phyloP scores from a whole-genome alignment of 352 stramenopile genomes.

The Globisporangium okanoganense region DNA sequence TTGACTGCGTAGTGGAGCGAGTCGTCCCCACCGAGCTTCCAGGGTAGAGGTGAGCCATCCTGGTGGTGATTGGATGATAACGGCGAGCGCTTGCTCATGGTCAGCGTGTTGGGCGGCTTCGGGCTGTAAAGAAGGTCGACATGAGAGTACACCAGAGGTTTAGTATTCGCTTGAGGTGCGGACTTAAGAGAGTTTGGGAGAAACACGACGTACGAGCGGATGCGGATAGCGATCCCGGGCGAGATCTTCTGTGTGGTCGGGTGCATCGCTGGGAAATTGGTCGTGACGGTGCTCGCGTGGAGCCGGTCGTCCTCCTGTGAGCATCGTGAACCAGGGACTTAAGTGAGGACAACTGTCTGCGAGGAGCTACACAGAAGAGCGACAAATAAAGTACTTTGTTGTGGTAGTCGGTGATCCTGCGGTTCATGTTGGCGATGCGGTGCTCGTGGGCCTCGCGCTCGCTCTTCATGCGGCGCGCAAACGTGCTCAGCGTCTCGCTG shows the following conservation, averaged over 20 bases:
- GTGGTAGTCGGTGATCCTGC: conserved; percentile 77
- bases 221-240: conserved; percentile 49
- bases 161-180: neutral
- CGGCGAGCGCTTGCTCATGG: conserved; percentile 29
- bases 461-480: conserved; percentile 50
- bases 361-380: neutral
- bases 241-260: conserved; percentile 71
- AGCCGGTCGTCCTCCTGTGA: conserved; percentile 57
- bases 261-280: conserved; percentile 81
- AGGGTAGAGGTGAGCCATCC: conserved; percentile 16
- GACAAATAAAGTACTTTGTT: conserved; percentile 33
- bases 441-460: conserved; percentile 54
- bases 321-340: no score
- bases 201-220: conserved; percentile 62
- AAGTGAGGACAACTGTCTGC: neutral
- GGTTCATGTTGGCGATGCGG: conserved; percentile 78
- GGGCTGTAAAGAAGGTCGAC: conserved; percentile 23
- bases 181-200: neutral
- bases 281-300: conserved; percentile 56
- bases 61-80: conserved; percentile 9
- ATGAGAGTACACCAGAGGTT: neutral
- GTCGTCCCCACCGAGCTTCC: conserved; percentile 28
- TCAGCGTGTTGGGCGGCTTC: conserved; percentile 54
- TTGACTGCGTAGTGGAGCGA: conserved; percentile 43
- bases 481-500: conserved; percentile 51